Base-by-base conservation (phyloP, 2,329 filamentous ascomycete genomes). In the Lasiodiplodia sp. region DNA sequence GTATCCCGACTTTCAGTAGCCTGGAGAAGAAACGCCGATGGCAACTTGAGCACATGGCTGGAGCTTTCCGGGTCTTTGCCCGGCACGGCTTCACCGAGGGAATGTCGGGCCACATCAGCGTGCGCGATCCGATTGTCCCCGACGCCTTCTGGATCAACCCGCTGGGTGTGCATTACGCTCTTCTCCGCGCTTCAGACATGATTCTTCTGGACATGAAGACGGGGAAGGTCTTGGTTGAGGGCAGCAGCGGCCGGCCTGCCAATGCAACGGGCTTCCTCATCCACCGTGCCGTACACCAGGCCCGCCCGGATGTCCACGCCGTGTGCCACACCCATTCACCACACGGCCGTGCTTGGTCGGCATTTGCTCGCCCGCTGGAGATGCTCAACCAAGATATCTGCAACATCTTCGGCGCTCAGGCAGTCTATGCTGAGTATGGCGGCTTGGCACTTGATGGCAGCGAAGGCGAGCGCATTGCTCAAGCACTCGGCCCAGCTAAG, bases 231-330 rank as follows among this genome's bases (percentile, higher is more conserved):
- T 25, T 52, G n/a, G 84, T 91, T 3, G 88, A 87, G 14, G 90
- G 89, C 0, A 90, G 90, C 73, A 83, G 80, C 68, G 84, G 78
- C 18, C 82, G 85, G 31, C 86, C 90, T 2, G 85, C 86, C 53
- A 93, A 92, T 75, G 86, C 86, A 3, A 88, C 90, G 0, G 91
- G 90, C 7, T 92, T 90, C 75, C 80, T 88, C 70, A 93, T 93
- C 71, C 91, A 93, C 78, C 85, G 85, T 7, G 89, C 89, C 25
- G 82, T 92, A 11, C 87, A 91, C 79, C 89, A 88, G 78, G 88
- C 88, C 3, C 82, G 90, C 34, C 86, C 86, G 3, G 85, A 91
- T 75, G 86, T 90, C 38, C 83, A 88, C 72, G 89, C 90, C 23
- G 86, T 89, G 34, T 91, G 89, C 77, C 91, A 93, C 74, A 86